Evolutionary conservation across 2,329 filamentous ascomycete genomes (phyloP), one percentile per base, ranked within the genome.

Genomic region (Setomelanomma holmii): DNA sequence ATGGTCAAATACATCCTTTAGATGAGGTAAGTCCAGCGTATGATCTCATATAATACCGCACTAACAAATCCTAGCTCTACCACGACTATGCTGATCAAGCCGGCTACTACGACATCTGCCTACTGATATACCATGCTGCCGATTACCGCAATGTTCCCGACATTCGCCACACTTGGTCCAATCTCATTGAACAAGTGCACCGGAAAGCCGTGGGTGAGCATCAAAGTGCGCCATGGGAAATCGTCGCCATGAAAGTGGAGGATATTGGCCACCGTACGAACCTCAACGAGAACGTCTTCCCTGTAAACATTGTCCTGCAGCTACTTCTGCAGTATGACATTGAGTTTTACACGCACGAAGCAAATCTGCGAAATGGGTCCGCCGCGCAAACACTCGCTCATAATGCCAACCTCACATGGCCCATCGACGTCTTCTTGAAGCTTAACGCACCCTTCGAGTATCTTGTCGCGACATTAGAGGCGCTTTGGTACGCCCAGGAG

Each of bases 81-180:
- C 96, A 98, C 71, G 80, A 86, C 58, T 99, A 92, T 67, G 91
- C 93, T 49, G 93, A 97, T 69, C 88, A 91, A 67, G 95, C 91
- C 2, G 89, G 87, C 43, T 99, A 99, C 80, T 93, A 92, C 76
- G 95, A 98, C 71, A 84, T 99, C 44, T 96, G 91, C 71, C 84
- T 99, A 7, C 82, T 93, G 53, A 96, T 99, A 67, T 98, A 93
- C 79, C 89, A 96, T 73, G 86, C 89, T 1, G 93, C 93, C 40
- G 92, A 98, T 74, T 91, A 96, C 79, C 89, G 93, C 64, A 96
- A 93, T 67, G 83, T 91, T 1, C 87, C 90, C 36, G 90, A 95
- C 57, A 95, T 99, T 65, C 83, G 84, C 48, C 82, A 87, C 35
- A 96, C 91, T 3, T 99, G 95, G 95, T 83, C 87, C 67, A 88